Base-by-base conservation (phyloP, 2,329 filamentous ascomycete species). In the Alternaria triticimaculans region DNA sequence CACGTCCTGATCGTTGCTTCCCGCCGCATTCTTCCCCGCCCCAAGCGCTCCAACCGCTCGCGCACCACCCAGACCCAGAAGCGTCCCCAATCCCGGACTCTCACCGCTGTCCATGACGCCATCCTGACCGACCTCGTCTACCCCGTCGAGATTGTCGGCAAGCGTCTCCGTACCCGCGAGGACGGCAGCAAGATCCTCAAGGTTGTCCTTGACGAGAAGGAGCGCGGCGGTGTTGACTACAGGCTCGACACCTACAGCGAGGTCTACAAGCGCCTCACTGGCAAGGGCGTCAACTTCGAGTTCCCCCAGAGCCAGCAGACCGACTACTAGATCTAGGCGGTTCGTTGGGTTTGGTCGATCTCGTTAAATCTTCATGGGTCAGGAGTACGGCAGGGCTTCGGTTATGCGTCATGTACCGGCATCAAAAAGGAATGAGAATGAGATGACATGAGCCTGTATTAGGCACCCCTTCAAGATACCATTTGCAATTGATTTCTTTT, bases 141-240 rank as follows among this genome's bases (percentile, higher is more conserved):
- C 92, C 96, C 96, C 82, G 96, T 99, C 82, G 96, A 99, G 92
- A 99, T 99, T 77, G 96, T 99, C 79, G 96, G 96, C 87, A 98
- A 98, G 93, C 94, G 96, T 82, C 86, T 94, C 84, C 92, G 96
- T 85, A 98, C 96, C 88, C 95, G 97, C 88, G 95, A 98, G 89
- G 96, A 99, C 86, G 94, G 94, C 85, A 91, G 88, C 91, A 98
- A 98, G 92, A 87, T 93, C 83, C 90, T 98, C 86, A 99, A 99
- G 92, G 93, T 99, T 84, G 89, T 99, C 82, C 90, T 99, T 67
- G 96, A 99, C 85, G 96, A 98, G 92, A 99, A 99, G 93, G 96
- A 99, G 92, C 93, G 94, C 80, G 95, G 94, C 81, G 94, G 94
- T 84, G 95, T 99, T 79, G 96, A 99, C 89, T 97, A 98, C 92